Base-by-base conservation (phyloP, 1,139 yeast genomes). In the Yamadazyma atlantica region DNA sequence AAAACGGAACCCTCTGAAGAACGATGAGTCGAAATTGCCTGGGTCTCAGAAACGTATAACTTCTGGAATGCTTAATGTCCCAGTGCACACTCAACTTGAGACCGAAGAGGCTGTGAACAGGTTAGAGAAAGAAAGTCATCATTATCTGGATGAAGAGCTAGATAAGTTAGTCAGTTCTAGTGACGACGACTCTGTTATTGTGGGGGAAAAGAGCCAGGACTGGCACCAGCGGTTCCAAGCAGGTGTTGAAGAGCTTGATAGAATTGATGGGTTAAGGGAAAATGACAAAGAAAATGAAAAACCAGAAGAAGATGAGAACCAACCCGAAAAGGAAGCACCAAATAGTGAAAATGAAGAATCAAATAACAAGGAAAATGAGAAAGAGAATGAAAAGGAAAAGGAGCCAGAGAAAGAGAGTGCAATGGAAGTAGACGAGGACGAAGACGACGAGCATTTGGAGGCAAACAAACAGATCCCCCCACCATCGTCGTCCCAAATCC, bases 41-140 rank as follows among this genome's bases (percentile, higher is more conserved):
- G 41, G 34, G 4, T 40, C 50, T 5, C 44, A 42, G 9, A 29
- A 18, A 29, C 67, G 87, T 51, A 80, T 82, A 32, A 79, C 85
- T 1, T 80, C 86, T 0, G 89, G 89, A 1, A 82, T 81, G 86
- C 60, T 83, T 34, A 54, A 50, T 35, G 51, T 62, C 26, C 73
- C 73, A 1, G 54, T 53, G 13, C 58, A 54, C 37, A 46, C 60
- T 2, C 52, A 52, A 36, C 39, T 57, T 26, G 59, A 57, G 17
- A 48, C 49, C n/a, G 49, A 48, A 21, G 55, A 53, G 21, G 53
- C 48, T 10, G 44, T 39, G 7, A 36, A 19, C 24, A 35, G 48
- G n/a, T 38, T 42, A 19, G 38, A 31, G 16, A 29, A n/a, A n/a
- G n/a, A n/a, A n/a, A n/a, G n/a, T n/a, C n/a, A n/a, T n/a, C n/a